Evolutionary conservation across 805 yeast species (phyloP), one percentile per base, ranked within the genome.

Genomic region (Saccharomycopsis fodiens): DNA sequence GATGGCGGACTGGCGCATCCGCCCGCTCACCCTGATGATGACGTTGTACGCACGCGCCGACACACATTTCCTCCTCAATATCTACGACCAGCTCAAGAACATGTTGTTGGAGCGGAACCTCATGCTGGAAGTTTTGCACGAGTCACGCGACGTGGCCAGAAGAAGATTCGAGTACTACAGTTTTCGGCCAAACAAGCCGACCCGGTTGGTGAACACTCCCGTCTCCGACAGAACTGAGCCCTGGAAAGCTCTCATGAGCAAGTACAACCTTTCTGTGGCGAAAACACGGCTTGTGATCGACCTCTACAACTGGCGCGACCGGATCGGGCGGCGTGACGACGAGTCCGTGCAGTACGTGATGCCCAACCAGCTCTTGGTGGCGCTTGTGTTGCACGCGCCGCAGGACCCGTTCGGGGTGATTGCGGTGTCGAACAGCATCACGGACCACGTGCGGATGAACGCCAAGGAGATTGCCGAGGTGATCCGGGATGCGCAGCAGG

Each of bases 1-100:
- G 64, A 66, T 89, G 50, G 95, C 97, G 1, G 98, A 93, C 63
- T 93, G 98, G 98, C 76, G 98, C 59, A 65, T 82, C 4, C 73
- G 98, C 53, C 98, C 98, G 0, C 65, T 93, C 42, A 74, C 85
- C 1, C 61, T 67, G 7, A 78, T 85, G 32, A 82, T 93, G 89
- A 63, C 70, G 50, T 76, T 82, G 13, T 93, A 93, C 61, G 98
- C 98, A 0, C 74, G 95, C 52, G 84, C 96, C 0, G 98, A 93
- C 63, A 93, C 98, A 0, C 98, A 93, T 62, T 93, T 88, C 57
- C 64, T 93, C 42, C 68, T 93, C 31, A 76, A 83, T 60, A 83
- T 93, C 13, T 93, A 72, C 63, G 91, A 87, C 57, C 75, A 75
- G 51, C 63, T 93, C 62, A 78, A 78, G 50, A 81, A 81, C 53